Evolutionary conservation across 1,139 yeast species (phyloP).

Genomic region (Yamadazyma taylorii): DNA sequence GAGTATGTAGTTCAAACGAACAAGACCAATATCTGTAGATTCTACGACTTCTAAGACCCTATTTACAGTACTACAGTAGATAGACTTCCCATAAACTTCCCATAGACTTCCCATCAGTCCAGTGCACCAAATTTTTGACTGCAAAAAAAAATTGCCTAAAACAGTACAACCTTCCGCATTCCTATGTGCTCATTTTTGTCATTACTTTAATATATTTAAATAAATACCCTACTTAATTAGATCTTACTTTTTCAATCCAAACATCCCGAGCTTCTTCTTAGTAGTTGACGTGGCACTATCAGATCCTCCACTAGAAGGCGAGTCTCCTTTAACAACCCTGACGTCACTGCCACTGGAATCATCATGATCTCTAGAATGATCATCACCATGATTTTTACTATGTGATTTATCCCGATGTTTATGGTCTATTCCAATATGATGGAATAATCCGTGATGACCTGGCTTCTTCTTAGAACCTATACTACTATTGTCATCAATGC

Average conservation of each 20-base stretch:
- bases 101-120: no score
- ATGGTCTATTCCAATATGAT: slow-evolving; percentile 19
- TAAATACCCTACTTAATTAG: no score
- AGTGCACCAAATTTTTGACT: no score
- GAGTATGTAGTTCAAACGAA: no score
- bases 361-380: no score
- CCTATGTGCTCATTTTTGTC: no score
- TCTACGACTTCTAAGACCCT: no score
- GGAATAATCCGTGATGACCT: slow-evolving; percentile 23
- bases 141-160: background rate
- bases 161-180: background rate
- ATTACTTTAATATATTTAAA: no score
- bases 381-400: background rate
- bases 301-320: slow-evolving; percentile 15
- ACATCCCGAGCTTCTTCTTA: slow-evolving; percentile 12
- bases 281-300: slow-evolving; percentile 13
- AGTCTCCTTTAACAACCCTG: slow-evolving; percentile 16
- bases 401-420: slow-evolving; percentile 2
- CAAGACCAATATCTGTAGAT: no score
- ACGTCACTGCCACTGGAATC: slow-evolving; percentile 12
- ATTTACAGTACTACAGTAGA: no score
- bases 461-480: slow-evolving; percentile 10
- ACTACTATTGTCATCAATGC: slow-evolving; percentile 8
- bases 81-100: no score
- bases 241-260: slow-evolving; percentile 15